These are phyloP conservation scores for Didymella arachidicola DNA, from an alignment of 2,329 filamentous ascomycete species.

Conservation along the genomic window DNA sequence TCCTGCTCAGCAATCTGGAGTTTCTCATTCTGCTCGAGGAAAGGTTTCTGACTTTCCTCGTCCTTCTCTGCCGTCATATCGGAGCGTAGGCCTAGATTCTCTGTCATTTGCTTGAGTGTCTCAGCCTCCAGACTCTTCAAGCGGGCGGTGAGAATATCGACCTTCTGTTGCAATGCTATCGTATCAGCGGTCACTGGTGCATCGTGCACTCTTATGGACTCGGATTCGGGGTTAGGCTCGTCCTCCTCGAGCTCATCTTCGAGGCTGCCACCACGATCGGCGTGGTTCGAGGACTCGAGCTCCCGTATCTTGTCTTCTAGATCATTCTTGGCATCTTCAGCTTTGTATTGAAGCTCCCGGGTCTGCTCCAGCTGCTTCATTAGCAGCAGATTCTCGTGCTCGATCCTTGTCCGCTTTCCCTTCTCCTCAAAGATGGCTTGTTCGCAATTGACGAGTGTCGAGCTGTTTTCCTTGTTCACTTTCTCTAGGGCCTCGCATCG, in stretches of 20 bases:
- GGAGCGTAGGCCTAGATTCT: constrained; percentile 50
- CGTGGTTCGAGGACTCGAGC: constrained; percentile 46
- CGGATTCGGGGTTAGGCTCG: constrained; percentile 37
- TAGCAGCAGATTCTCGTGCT: constrained; percentile 58
- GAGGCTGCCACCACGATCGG: constrained; percentile 43
- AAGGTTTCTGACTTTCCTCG: constrained; percentile 48
- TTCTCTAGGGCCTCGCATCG: constrained; percentile 56
- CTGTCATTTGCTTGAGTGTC: constrained; percentile 53
- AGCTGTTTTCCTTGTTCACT: constrained; percentile 60
- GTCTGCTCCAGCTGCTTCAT: constrained; percentile 58
- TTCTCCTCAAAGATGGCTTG: constrained; percentile 61
- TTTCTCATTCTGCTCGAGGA: constrained; percentile 51
- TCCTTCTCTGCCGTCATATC: constrained; percentile 49
- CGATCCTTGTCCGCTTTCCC: constrained; percentile 56
- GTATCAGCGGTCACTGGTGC: constrained; percentile 42
- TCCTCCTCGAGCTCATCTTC: constrained; percentile 53
- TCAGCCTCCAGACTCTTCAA: constrained; percentile 50
- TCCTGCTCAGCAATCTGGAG: constrained; percentile 47
- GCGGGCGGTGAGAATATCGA: constrained; percentile 49
- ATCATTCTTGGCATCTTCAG: constrained; percentile 58
- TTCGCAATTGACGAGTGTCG: constrained; percentile 59
- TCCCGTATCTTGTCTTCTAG: constrained; percentile 57
- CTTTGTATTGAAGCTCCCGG: constrained; percentile 56
- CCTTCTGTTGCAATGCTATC: constrained; percentile 51
- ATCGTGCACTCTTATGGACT: constrained; percentile 31